Percentiles rank a stretch among this genome's conserved stretches.
Evolutionary conservation across 2,329 filamentous ascomycete species (phyloP).

Genomic region (Pseudogymnoascus sp.): DNA sequence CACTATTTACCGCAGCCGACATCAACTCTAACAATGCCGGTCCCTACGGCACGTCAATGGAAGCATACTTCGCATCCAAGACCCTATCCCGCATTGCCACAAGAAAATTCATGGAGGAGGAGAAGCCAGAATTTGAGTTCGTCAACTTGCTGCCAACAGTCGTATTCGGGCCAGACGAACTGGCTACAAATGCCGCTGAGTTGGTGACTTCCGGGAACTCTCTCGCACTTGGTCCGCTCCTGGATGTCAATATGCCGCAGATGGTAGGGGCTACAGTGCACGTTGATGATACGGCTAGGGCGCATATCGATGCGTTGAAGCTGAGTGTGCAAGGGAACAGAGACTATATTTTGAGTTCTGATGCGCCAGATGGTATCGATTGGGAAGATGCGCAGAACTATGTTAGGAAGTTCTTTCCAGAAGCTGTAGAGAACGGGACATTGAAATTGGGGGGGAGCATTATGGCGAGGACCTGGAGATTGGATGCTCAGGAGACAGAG

Average conservation of each 20-base stretch:
- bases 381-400: conserved; percentile 19
- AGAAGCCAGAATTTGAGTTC: conserved; percentile 14
- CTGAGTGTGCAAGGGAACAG: conserved; percentile 14
- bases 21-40: conserved; percentile 11
- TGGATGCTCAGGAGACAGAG: conserved; percentile 15
- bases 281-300: conserved; percentile 18
- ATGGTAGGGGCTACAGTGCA: conserved; percentile 14
- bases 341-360: conserved; percentile 14
- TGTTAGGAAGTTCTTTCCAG: conserved; percentile 15
- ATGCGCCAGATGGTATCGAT: conserved; percentile 10
- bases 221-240: neutral
- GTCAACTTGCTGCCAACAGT: conserved; percentile 15
- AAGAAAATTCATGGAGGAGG: conserved; percentile 17
- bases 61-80: conserved; percentile 27
- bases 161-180: conserved; percentile 15
- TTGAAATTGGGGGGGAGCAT: conserved; percentile 12
- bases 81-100: conserved; percentile 20
- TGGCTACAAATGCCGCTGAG: conserved; percentile 11
- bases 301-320: conserved; percentile 17
- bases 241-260: conserved; percentile 10
- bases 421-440: conserved; percentile 17
- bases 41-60: conserved; percentile 14
- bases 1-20: conserved; percentile 15
- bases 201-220: neutral
- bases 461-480: conserved; percentile 1